Evolutionary conservation across 495 filamentous ascomycete species (phyloP).

Genomic region (Talaromyces proteolyticus): DNA sequence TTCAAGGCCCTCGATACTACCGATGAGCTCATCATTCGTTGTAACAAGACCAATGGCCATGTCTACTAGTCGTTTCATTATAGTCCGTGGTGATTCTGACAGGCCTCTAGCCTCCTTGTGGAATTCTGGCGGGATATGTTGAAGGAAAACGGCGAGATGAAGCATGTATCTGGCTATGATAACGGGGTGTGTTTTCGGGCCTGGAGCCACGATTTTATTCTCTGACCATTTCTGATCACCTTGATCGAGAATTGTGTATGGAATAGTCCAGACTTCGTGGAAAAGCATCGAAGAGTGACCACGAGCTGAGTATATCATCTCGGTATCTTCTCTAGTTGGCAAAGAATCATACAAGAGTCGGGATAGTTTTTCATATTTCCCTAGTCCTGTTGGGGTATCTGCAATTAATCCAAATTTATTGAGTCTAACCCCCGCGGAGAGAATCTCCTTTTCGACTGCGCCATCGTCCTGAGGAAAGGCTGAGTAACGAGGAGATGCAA

Average conservation of each 20-base stretch:
- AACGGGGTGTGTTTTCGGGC: neutral
- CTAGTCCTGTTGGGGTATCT: no score
- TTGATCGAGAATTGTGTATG: slow-evolving; percentile 12
- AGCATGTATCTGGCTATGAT: neutral
- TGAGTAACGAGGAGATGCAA: no score
- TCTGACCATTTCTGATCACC: neutral
- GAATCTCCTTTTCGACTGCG: neutral
- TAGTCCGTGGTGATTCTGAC: neutral
- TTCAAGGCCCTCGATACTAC: slow-evolving; percentile 41
- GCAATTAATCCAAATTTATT: no score
- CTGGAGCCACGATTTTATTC: neutral
- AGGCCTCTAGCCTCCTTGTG: neutral
- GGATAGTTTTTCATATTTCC: slow-evolving; percentile 11
- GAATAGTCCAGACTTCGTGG: slow-evolving; percentile 10
- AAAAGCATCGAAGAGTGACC: slow-evolving; percentile 7
- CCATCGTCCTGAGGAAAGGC: no score
- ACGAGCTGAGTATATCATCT: slow-evolving; percentile 9
- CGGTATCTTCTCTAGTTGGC: slow-evolving; percentile 11
- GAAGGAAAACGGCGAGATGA: neutral
- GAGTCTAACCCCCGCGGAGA: no score
- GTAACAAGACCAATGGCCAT: slow-evolving; percentile 35
- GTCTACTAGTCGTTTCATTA: slow-evolving; percentile 11
- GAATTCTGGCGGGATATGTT: neutral
- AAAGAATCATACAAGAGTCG: slow-evolving; percentile 9
- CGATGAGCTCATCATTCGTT: slow-evolving; percentile 36